phyloP scores from a whole-genome alignment of 148 eudicot species.

The Vaccinium vitisidaea region DNA sequence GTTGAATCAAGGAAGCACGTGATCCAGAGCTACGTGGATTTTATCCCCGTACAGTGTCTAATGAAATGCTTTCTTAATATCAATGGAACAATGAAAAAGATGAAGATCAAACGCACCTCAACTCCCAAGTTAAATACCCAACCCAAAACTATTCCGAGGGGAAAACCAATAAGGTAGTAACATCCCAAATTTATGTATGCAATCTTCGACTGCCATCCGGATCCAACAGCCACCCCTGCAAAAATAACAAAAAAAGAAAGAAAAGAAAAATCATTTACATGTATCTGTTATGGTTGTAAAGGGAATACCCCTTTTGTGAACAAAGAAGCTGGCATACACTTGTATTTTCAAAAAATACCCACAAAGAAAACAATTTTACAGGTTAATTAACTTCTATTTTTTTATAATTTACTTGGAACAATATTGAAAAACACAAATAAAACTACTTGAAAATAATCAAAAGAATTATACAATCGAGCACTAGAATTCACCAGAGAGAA shows the following conservation, averaged over 20 bases:
- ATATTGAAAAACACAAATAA: too few species aligned
- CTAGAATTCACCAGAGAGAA: slow-evolving; percentile 18
- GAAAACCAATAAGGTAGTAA: slow-evolving; percentile 41
- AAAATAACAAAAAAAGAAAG: background rate
- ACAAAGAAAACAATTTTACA: too few species aligned
- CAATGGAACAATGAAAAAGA: background rate
- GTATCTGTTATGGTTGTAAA: too few species aligned
- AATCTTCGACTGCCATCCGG: slow-evolving; percentile 50
- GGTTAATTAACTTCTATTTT: too few species aligned
- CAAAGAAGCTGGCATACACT: too few species aligned
- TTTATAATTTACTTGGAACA: too few species aligned
- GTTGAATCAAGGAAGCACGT: too few species aligned
- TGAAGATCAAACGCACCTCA: slow-evolving; percentile 14
- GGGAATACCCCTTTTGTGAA: too few species aligned
- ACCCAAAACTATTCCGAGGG: slow-evolving; percentile 37
- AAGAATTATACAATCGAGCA: slow-evolving; percentile 11
- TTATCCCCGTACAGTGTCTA: too few species aligned
- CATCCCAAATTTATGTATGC: slow-evolving; percentile 48
- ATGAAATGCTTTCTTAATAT: background rate
- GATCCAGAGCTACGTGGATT: too few species aligned
- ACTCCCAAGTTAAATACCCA: slow-evolving; percentile 42
- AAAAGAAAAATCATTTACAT: background rate
- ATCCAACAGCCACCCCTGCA: slow-evolving; percentile 48
- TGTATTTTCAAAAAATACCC: too few species aligned
- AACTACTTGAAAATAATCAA: background rate